phyloP scores from a whole-genome alignment of 106 monocot species.

The Dioscorea alata region DNA sequence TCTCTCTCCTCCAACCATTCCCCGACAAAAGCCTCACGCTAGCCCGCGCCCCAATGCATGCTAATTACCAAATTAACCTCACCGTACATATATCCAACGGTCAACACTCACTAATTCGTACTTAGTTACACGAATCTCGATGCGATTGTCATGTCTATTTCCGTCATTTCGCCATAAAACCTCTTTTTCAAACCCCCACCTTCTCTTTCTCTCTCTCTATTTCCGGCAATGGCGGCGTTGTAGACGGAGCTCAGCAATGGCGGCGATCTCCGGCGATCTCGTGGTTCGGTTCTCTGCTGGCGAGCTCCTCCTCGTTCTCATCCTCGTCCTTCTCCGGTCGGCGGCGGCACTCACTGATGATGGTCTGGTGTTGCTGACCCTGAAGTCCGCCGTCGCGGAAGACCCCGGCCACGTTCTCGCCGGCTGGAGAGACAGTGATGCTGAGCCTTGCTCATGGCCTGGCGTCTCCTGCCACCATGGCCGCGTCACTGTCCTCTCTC shows the following conservation, averaged over 20 bases:
- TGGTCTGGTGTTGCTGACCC: conserved; percentile 68
- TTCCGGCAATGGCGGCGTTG: not conserved
- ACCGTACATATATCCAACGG: not conserved
- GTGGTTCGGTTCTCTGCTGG: not conserved
- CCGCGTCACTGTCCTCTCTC: conserved; percentile 26
- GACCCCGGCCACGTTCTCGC: conserved; percentile 55
- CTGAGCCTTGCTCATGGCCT: conserved; percentile 48
- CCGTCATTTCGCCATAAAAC: not conserved
- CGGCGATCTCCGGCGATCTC: not conserved
- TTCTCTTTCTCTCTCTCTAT: not conserved
- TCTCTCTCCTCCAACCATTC: not conserved
- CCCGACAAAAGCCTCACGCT: not conserved
- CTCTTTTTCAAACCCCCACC: not conserved
- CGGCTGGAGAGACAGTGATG: conserved; percentile 49
- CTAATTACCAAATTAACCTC: not conserved
- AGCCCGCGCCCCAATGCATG: not conserved
- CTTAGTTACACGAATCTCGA: not conserved
- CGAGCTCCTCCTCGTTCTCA: not conserved
- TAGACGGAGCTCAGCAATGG: not conserved
- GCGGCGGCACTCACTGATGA: conserved; percentile 47
- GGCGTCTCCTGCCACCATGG: conserved; percentile 49
- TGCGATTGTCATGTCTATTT: not conserved
- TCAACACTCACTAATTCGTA: not conserved
- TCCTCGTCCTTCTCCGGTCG: not conserved
- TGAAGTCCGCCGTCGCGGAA: conserved; percentile 62